A percentile compares a stretch with the other conserved stretches of the same genome.
phyloP scores from a whole-genome alignment of 1,139 yeast genomes.

The Protomyces gravidus region DNA sequence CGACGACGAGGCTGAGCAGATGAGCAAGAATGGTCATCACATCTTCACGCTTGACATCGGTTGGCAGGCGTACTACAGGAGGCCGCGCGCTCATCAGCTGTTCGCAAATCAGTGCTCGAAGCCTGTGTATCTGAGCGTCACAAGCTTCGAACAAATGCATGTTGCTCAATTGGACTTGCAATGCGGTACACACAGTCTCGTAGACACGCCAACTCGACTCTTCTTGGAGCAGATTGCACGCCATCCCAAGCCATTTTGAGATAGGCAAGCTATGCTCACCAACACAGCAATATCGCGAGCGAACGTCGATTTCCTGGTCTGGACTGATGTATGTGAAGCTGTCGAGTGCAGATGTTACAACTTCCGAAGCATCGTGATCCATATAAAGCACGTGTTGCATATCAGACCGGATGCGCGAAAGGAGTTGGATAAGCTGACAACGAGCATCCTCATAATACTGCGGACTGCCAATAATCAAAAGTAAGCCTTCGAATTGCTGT shows the following conservation, averaged over 20 bases:
- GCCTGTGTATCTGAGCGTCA: constrained; percentile 46
- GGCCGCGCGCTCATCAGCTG: constrained; percentile 42
- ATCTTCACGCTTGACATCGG: constrained; percentile 52
- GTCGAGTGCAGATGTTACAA: neutral
- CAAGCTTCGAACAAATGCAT: constrained; percentile 52
- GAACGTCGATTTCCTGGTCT: constrained; percentile 7
- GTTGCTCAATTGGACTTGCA: constrained; percentile 68
- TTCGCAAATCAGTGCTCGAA: constrained; percentile 55
- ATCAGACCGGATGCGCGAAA: constrained; percentile 17
- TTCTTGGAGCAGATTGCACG: constrained; percentile 41
- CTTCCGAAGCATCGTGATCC: constrained; percentile 2
- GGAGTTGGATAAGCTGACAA: neutral
- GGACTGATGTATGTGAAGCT: constrained; percentile 1
- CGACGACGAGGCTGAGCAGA: constrained; percentile 51
- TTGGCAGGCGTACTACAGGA: constrained; percentile 47
- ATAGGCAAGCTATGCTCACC: neutral
- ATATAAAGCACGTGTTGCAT: constrained; percentile 3
- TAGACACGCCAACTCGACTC: constrained; percentile 61
- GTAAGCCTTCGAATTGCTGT: neutral
- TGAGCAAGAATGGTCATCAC: constrained; percentile 65
- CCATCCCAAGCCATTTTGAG: neutral
- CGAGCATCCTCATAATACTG: constrained; percentile 5
- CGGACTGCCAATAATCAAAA: neutral
- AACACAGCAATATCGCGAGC: neutral
- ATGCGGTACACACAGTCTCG: constrained; percentile 62